Percentiles rank a stretch among this genome's conserved stretches.
Evolutionary conservation across 1,139 yeast species (phyloP).

Genomic region (Blastobotrys persicus): DNA sequence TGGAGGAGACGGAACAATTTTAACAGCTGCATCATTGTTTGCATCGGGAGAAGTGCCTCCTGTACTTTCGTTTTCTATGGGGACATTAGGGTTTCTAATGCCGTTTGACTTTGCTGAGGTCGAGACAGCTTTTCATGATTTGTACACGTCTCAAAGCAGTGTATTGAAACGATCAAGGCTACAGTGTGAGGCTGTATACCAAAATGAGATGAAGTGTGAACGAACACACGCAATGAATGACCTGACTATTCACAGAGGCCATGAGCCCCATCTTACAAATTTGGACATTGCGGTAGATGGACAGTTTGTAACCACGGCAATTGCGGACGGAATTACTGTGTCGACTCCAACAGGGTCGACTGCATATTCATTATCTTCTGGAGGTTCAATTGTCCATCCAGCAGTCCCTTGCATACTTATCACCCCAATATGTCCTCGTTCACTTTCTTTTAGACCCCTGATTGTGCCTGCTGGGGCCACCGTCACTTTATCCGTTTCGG

Average conservation of each 20-base stretch:
- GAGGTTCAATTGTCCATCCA: conserved; percentile 92
- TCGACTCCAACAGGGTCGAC: conserved; percentile 96
- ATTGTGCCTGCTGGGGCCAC: conserved; percentile 72
- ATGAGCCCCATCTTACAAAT: conserved; percentile 79
- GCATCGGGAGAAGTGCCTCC: conserved; percentile 67
- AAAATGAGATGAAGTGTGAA: not conserved
- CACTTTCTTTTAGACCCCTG: conserved; percentile 82
- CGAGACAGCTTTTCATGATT: conserved; percentile 58
- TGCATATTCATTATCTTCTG: conserved; percentile 84
- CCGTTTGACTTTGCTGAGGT: conserved; percentile 74
- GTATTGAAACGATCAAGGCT: conserved; percentile 75
- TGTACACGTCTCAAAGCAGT: conserved; percentile 63
- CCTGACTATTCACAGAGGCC: conserved; percentile 81
- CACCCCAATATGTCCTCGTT: conserved; percentile 93
- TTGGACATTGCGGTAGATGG: conserved; percentile 80
- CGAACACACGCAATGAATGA: conserved; percentile 61
- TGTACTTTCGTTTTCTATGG: conserved; percentile 81
- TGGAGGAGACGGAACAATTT: conserved; percentile 95
- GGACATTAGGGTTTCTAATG: conserved; percentile 83
- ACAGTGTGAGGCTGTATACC: conserved; percentile 54
- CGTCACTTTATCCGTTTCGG: conserved; percentile 57
- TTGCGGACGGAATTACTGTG: conserved; percentile 84
- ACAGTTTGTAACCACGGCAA: conserved; percentile 79
- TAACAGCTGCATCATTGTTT: conserved; percentile 66
- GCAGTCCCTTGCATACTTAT: conserved; percentile 75